Conservation (phyloP, 768 basidiomycete genomes). For the Lyophyllum shimeji region DNA sequence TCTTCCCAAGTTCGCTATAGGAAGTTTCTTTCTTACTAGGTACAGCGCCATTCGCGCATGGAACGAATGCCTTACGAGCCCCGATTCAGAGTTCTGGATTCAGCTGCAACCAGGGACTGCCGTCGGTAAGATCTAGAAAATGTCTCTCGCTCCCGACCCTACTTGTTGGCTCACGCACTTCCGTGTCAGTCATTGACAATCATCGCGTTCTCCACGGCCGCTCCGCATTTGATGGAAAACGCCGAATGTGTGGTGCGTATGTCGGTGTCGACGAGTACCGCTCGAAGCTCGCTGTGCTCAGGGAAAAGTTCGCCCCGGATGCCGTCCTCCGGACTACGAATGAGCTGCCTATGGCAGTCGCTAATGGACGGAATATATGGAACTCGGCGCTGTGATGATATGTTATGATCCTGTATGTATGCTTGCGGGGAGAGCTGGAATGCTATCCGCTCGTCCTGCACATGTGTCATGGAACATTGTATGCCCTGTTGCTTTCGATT, state of each 20-base stretch:
- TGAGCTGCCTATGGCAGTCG: constrained; percentile 18
- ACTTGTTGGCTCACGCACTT: neutral
- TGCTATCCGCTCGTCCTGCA: neutral
- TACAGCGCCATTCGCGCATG: constrained; percentile 82
- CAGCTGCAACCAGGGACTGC: constrained; percentile 87
- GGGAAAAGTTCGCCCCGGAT: constrained; percentile 53
- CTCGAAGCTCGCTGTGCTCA: constrained; percentile 71
- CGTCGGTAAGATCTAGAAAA: constrained; percentile 63
- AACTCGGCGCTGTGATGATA: constrained; percentile 46
- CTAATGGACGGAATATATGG: constrained; percentile 57
- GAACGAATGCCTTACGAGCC: constrained; percentile 71
- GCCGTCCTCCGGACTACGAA: constrained; percentile 25
- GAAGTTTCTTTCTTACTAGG: constrained; percentile 32
- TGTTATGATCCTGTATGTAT: too few species aligned
- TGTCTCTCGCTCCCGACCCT: neutral
- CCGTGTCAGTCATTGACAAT: constrained; percentile 75
- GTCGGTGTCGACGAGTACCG: constrained; percentile 88
- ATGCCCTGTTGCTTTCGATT: neutral
- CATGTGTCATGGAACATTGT: neutral
- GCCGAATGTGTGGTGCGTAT: constrained; percentile 96
- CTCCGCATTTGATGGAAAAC: constrained; percentile 83
- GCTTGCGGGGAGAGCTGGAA: neutral
- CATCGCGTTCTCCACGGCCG: constrained; percentile 93
- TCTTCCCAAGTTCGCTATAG: neutral
- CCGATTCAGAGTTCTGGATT: constrained; percentile 90